Base-by-base conservation (phyloP, 2,329 filamentous ascomycete species). In the Penicillium sp. region DNA sequence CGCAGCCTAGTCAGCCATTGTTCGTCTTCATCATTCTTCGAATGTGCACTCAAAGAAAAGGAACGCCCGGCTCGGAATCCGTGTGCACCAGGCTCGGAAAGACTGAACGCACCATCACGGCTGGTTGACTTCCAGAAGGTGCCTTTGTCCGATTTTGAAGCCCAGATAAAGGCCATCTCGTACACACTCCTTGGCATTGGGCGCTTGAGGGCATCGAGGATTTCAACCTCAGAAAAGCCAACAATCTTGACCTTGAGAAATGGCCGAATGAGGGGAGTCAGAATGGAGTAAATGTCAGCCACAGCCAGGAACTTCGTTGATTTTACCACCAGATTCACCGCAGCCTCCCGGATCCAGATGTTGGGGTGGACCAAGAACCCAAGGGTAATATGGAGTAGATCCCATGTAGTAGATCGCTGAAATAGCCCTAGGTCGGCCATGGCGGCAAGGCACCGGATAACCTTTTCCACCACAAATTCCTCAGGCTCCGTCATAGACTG, bases 311-410 rank as follows among this genome's bases (percentile, higher is more conserved):
- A 92, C 57, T 82, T 88, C 1, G 90, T 88, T 1, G 91, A 86
- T 54, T 89, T 86, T 3, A 91, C 86, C 37, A 98, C 80, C 65
- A 97, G 96, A 62, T 93, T 88, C 8, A 90, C 85, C 3, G 93
- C 88, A 10, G 93, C 91, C 76, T 98, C 93, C 37, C 93, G 86
- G 53, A 99, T 93, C 93, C 95, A 99, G 9, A 91, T 80, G 66
- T 96, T 98, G 0, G 95, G 95, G 71, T 99, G 95, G 80, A 96
- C 88, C 13, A 93, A 88, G 68, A 98, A 96, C 3, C 92, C 86
- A 7, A 85, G 88, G 14, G 93, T 85, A 39, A 93, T 87, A 60
- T 96, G 89, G 23, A 96, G 86, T 39, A 99, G 80, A 70, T 97
- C 92, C 88, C 92, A 96, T 1, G 88, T 88, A 58, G 91, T 93